phyloP scores from a whole-genome alignment of 805 yeast genomes.

The Kodamaea kaohsiungensis region DNA sequence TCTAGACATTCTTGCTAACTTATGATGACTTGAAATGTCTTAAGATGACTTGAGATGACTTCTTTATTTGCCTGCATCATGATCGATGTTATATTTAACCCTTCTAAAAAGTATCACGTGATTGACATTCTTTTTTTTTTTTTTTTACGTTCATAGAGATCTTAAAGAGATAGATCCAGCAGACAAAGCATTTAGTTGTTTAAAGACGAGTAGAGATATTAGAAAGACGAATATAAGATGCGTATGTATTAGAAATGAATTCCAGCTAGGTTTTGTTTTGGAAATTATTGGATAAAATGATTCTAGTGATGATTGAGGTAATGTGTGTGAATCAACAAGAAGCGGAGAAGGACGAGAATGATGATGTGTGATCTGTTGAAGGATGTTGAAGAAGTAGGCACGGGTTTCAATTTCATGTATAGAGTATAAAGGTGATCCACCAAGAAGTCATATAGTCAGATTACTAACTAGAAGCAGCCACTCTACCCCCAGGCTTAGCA shows the following conservation, averaged over 20 bases:
- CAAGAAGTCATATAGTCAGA: not conserved
- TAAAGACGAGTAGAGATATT: not conserved
- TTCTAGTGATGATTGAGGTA: not conserved
- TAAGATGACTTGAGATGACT: slow-evolving; percentile 2
- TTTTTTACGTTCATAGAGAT: not conserved
- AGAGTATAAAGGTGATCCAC: not conserved
- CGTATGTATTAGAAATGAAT: not conserved
- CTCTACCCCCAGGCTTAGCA: slow-evolving; percentile 31
- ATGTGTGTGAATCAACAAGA: not conserved
- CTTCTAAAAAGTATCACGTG: not conserved
- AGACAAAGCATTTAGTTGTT: not conserved
- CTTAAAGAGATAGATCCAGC: not conserved
- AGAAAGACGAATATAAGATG: not conserved
- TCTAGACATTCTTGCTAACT: slow-evolving; percentile 23
- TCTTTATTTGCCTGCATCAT: not conserved
- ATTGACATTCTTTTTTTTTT: not conserved
- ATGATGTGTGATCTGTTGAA: no score
- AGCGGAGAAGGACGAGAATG: not conserved
- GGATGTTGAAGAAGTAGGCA: no score
- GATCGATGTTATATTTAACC: not conserved
- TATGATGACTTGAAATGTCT: not conserved
- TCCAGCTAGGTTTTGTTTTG: not conserved
- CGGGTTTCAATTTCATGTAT: no score
- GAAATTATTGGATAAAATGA: not conserved
- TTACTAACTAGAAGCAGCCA: slow-evolving; percentile 16